Conservation (phyloP, 129 eudicot genomes). For the Flaveria ramosissima region DNA sequence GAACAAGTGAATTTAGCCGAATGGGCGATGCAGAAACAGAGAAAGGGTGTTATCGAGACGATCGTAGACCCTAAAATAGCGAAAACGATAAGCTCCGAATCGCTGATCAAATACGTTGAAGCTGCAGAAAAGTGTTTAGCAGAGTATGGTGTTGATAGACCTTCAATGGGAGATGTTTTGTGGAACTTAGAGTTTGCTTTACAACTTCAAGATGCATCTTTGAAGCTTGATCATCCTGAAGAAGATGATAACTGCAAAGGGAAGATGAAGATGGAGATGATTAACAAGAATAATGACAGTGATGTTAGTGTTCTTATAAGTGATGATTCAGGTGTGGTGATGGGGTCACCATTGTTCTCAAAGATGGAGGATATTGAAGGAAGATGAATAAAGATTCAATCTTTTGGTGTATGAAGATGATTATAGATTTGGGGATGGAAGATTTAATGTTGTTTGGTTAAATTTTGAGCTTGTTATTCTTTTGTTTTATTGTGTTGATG, state of each 20-base stretch:
- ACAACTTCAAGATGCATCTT: constrained; percentile 69
- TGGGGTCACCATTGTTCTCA: constrained; percentile 39
- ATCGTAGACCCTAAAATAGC: constrained; percentile 61
- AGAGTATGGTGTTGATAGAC: constrained; percentile 84
- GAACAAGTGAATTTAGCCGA: constrained; percentile 93
- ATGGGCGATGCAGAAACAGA: constrained; percentile 79
- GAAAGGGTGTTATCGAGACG: constrained; percentile 56
- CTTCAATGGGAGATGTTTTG: constrained; percentile 85
- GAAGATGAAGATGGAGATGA: constrained; percentile 18
- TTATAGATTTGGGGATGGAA: constrained; percentile 32
- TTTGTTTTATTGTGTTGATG: background rate
- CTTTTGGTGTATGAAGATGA: constrained; percentile 27
- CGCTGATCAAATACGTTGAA: constrained; percentile 66
- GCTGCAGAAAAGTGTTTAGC: constrained; percentile 85
- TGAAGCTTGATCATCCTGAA: constrained; percentile 41
- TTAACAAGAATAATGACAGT: constrained; percentile 9
- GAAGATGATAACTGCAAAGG: constrained; percentile 28
- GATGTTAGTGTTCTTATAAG: constrained; percentile 41
- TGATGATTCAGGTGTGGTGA: constrained; percentile 73
- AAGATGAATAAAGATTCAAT: constrained; percentile 38
- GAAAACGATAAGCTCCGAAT: constrained; percentile 49
- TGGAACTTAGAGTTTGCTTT: constrained; percentile 79
- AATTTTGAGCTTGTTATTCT: background rate
- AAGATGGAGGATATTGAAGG: constrained; percentile 63
- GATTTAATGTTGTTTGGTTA: constrained; percentile 20